phyloP scores from a whole-genome alignment of 495 filamentous ascomycete genomes.

The Xylaria longipes region DNA sequence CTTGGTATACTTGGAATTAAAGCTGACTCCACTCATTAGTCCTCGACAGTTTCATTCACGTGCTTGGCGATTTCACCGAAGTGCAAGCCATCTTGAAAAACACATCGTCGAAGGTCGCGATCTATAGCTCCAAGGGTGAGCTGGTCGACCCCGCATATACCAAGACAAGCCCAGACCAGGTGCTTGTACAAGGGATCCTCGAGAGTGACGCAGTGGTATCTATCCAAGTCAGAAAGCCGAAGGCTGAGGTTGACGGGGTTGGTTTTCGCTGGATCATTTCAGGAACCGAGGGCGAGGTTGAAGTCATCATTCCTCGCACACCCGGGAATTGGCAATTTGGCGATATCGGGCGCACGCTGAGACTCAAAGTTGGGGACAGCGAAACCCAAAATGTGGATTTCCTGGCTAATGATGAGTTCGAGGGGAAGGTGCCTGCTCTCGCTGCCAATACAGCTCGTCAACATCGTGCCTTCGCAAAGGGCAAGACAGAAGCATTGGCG shows the following conservation, averaged over 20 bases:
- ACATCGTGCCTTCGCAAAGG: slow-evolving; percentile 47
- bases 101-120: slow-evolving; percentile 17
- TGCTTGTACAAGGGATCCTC: slow-evolving; percentile 52
- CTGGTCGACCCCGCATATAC: slow-evolving; percentile 1
- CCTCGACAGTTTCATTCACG: slow-evolving; percentile 40
- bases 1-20: background rate
- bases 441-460: slow-evolving; percentile 31
- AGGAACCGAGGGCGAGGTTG: slow-evolving; percentile 55
- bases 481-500: slow-evolving; percentile 20
- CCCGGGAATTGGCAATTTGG: background rate
- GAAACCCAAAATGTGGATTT: slow-evolving; percentile 12
- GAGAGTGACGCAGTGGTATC: slow-evolving; percentile 44
- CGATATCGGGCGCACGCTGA: background rate
- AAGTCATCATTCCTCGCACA: slow-evolving; percentile 34
- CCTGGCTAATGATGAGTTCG: slow-evolving; percentile 14
- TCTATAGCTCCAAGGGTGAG: background rate
- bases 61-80: slow-evolving; percentile 46
- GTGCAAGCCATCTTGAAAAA: slow-evolving; percentile 44
- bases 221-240: slow-evolving; percentile 43
- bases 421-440: slow-evolving; percentile 31
- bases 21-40: slow-evolving; percentile 27
- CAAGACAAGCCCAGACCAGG: slow-evolving; percentile 44
- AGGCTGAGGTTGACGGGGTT: slow-evolving; percentile 37
- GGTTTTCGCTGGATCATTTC: slow-evolving; percentile 52
- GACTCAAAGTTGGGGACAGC: background rate